These are phyloP conservation scores for Microstegium vimineum DNA, from an alignment of 176 grass and related monocot species.

Conservation along the genomic window DNA sequence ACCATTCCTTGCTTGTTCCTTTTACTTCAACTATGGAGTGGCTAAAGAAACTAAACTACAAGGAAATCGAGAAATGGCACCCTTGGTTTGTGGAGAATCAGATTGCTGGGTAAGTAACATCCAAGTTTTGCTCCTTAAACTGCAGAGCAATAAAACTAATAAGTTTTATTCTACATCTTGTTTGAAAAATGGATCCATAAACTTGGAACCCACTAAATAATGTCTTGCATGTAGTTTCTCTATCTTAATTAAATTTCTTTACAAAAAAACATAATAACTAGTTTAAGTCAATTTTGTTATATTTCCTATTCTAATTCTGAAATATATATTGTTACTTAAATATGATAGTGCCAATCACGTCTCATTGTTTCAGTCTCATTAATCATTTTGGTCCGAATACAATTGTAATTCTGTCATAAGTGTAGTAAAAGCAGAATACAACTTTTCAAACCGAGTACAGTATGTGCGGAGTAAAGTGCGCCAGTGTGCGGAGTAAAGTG, in stretches of 20 bases:
- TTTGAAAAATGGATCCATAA: neutral
- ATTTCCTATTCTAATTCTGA: neutral
- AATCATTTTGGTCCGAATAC: neutral
- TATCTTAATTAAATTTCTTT: neutral
- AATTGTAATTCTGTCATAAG: neutral
- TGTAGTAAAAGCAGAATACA: neutral
- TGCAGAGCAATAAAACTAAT: neutral
- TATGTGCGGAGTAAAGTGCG: too few relatives aligned
- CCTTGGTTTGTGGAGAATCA: constrained; percentile 62
- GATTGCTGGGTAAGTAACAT: constrained; percentile 43
- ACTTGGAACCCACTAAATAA: neutral
- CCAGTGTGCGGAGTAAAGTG: too few relatives aligned
- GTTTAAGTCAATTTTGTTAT: neutral
- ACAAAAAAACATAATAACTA: neutral
- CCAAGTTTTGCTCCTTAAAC: neutral
- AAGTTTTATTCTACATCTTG: neutral
- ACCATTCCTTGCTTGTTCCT: constrained; percentile 56
- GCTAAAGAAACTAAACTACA: constrained; percentile 45
- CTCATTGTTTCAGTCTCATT: too few relatives aligned
- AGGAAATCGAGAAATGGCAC: constrained; percentile 60
- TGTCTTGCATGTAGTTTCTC: neutral
- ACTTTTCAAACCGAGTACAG: too few relatives aligned
- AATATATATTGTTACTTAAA: neutral
- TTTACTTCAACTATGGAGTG: constrained; percentile 52
- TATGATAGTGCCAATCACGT: neutral